phyloP scores from a whole-genome alignment of 805 yeast species.

The Yarrowia hollandica region DNA sequence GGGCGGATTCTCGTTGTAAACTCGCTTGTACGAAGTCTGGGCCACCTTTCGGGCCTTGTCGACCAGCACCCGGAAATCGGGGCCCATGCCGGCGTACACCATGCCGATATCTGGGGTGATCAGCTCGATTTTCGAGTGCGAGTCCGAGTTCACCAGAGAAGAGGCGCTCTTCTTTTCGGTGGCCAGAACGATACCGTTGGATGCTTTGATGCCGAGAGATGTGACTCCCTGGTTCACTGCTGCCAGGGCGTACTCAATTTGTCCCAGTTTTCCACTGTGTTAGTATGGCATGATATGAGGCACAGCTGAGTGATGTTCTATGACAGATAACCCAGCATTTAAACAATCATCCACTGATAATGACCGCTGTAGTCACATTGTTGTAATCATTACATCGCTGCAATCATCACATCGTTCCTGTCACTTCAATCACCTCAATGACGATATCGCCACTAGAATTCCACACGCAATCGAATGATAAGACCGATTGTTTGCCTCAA shows the following conservation, averaged over 20 bases:
- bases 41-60: slow-evolving; percentile 93
- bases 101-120: slow-evolving; percentile 96
- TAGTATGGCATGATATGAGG: slow-evolving; percentile 14
- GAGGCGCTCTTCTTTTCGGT: slow-evolving; percentile 91
- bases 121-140: slow-evolving; percentile 72
- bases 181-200: slow-evolving; percentile 94
- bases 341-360: too few species aligned
- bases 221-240: slow-evolving; percentile 99
- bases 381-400: too few species aligned
- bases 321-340: too few species aligned
- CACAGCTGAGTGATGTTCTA: not conserved
- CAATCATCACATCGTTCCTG: too few species aligned
- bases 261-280: slow-evolving; percentile 89
- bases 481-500: too few species aligned
- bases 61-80: slow-evolving; percentile 91
- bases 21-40: slow-evolving; percentile 87
- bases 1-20: slow-evolving; percentile 96
- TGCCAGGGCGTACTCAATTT: slow-evolving; percentile 94
- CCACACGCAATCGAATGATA: not conserved
- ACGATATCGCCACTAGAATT: not conserved
- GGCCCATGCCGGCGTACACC: slow-evolving; percentile 98
- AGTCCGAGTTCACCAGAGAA: slow-evolving; percentile 68
- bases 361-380: too few species aligned
- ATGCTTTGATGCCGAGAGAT: slow-evolving; percentile 89
- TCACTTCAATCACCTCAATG: too few species aligned